A percentile compares a stretch with the other conserved stretches of the same genome.
These are phyloP conservation scores for Dactylis glomerata DNA, from an alignment of 176 grass and related monocot species.

Conservation along the genomic window DNA sequence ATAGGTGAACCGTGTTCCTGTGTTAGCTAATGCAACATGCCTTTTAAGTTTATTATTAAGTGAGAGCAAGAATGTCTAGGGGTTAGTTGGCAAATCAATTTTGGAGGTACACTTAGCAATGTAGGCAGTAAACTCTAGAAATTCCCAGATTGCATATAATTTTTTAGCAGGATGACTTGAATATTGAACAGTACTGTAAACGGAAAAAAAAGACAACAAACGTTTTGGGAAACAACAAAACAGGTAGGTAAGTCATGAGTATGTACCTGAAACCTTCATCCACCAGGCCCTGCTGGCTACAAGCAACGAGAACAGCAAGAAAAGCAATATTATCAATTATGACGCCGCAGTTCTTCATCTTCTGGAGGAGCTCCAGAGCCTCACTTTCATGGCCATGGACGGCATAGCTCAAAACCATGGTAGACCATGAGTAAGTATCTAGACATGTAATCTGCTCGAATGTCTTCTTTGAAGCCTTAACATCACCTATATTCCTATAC, in stretches of 20 bases:
- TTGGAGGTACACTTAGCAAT: background rate
- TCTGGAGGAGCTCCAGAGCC: constrained; percentile 55
- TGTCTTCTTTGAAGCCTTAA: constrained; percentile 46
- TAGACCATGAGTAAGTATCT: constrained; percentile 60
- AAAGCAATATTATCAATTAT: constrained; percentile 39
- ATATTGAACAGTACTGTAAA: background rate
- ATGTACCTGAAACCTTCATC: constrained; percentile 64
- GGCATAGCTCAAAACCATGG: constrained; percentile 57
- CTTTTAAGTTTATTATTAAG: constrained; percentile 12
- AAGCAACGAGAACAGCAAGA: constrained; percentile 68
- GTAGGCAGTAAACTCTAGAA: background rate
- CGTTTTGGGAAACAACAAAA: constrained; percentile 23
- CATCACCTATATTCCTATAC: constrained; percentile 56
- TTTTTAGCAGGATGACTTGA: background rate
- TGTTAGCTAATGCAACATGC: constrained; percentile 1
- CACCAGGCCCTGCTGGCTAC: constrained; percentile 40
- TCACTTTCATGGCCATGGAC: constrained; percentile 50
- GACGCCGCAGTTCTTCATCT: constrained; percentile 43
- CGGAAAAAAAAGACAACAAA: background rate
- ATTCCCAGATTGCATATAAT: background rate
- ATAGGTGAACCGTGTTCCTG: background rate
- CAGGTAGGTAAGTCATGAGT: background rate
- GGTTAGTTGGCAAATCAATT: background rate
- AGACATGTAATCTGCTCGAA: constrained; percentile 51
- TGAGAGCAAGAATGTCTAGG: background rate